Evolutionary conservation across 116 monocot species (phyloP), one percentile per base, ranked within the genome.

Genomic region (Dioscorea cayenensis): DNA sequence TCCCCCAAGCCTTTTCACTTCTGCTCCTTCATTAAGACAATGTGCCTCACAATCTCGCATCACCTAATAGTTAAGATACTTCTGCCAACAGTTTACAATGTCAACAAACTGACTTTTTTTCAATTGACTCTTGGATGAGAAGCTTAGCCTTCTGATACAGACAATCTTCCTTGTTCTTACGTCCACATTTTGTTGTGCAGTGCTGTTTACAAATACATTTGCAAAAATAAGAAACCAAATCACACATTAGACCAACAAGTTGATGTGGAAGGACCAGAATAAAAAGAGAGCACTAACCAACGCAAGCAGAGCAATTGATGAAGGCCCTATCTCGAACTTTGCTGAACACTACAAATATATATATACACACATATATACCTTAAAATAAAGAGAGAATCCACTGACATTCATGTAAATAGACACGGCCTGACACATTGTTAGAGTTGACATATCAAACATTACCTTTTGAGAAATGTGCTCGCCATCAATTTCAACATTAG

Each of bases 1-100:
- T n/a, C n/a, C 93, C 32, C 97, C 97, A 36, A 92, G 75, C 63
- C 69, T 82, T 85, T 88, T 97, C 61, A 97, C 97, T 76, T 90
- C 93, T 51, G 73, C 58, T 64, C 97, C 93, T 82, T 97, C 93
- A 72, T 74, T 75, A 49, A 29, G 81, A 77, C 97, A 90, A 78
- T 97, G 93, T 66, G 72, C 69, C 73, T 97, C 97, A 85, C 93
- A 90, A 60, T 97, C 97, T 73, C 83, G 83, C 73, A 77, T 86
- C 84, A 49, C 49, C 17, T 50, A 97, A 86, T 69, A 76, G 86
- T 71, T 88, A 80, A 68, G 82, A 76, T 27, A 93, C 86, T 80
- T 86, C 76, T 67, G 52, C 36, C 18, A 88, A 25, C 51, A 17
- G 74, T 71, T 81, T 82, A 80, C 83, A 61, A 78, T 78, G 67